These are phyloP conservation scores for Saksenaea oblongispora DNA, from an alignment of 371 early-diverging fungal genomes.

Conservation along the genomic window DNA sequence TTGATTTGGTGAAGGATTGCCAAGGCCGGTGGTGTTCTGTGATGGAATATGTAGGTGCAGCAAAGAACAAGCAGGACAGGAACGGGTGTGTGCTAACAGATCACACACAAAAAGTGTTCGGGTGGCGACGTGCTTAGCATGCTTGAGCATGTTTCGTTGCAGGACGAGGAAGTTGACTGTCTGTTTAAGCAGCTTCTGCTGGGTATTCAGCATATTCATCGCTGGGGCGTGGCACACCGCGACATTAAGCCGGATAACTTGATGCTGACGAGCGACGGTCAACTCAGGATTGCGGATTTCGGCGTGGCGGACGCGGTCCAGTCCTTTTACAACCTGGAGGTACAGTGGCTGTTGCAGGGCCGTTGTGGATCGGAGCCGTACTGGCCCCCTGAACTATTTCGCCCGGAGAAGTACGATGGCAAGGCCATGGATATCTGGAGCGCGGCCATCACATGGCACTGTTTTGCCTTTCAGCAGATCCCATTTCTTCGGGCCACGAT, in stretches of 20 bases:
- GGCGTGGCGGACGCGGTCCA: slow-evolving; percentile 67
- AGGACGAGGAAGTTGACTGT: slow-evolving; percentile 29
- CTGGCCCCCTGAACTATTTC: slow-evolving; percentile 32
- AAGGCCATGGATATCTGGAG: slow-evolving; percentile 35
- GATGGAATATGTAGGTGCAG: slow-evolving; percentile 44
- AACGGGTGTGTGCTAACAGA: no score
- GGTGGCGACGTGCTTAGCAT: slow-evolving; percentile 41
- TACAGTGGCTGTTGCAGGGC: slow-evolving; percentile 16
- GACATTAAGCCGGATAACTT: slow-evolving; percentile 76
- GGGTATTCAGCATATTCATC: slow-evolving; percentile 75
- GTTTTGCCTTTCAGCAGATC: slow-evolving; percentile 25
- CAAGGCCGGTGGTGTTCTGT: slow-evolving; percentile 38
- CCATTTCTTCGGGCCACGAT: slow-evolving; percentile 52
- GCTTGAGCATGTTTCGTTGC: slow-evolving; percentile 26
- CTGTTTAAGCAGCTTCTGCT: slow-evolving; percentile 65
- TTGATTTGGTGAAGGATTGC: slow-evolving; percentile 29
- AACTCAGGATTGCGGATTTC: slow-evolving; percentile 70
- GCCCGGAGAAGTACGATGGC: slow-evolving; percentile 22
- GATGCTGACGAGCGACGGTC: slow-evolving; percentile 55
- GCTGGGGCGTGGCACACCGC: slow-evolving; percentile 72
- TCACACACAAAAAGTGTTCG: no score
- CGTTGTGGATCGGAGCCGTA: slow-evolving; percentile 35
- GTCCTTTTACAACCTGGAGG: slow-evolving; percentile 18
- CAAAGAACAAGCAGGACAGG: neutral
- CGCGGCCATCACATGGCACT: slow-evolving; percentile 36